phyloP scores from a whole-genome alignment of 2,329 filamentous ascomycete species.

The Cercospora beticola region DNA sequence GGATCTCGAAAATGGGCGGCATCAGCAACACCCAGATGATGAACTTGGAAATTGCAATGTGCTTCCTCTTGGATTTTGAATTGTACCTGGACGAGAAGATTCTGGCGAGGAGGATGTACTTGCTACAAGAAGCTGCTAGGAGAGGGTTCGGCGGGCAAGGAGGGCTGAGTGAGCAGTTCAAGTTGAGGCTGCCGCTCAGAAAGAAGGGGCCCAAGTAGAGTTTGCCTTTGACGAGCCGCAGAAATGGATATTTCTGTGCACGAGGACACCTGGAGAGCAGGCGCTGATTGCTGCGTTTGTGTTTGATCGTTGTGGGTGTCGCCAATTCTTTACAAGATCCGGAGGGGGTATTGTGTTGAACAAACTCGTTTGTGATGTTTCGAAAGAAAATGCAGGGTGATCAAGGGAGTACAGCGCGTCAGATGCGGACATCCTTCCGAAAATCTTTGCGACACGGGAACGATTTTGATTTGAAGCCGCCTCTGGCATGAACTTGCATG shows the following conservation, averaged over 20 bases:
- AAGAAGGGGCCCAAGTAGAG: constrained; percentile 23
- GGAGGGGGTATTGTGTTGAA: not conserved
- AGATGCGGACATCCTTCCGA: not conserved
- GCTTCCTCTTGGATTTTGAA: constrained; percentile 74
- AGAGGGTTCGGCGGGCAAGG: constrained; percentile 30
- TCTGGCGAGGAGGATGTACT: constrained; percentile 37
- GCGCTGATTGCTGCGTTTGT: not conserved
- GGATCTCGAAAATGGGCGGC: constrained; percentile 83
- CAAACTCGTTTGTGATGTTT: not conserved
- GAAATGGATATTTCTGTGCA: not conserved
- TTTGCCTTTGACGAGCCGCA: not conserved
- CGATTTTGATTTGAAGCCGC: not conserved
- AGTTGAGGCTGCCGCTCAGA: constrained; percentile 33
- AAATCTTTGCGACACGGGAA: not conserved
- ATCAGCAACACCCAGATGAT: constrained; percentile 80
- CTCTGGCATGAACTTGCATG: not conserved
- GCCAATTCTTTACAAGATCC: not conserved
- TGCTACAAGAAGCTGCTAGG: constrained; percentile 37
- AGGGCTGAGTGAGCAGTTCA: constrained; percentile 34
- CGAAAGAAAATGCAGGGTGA: not conserved
- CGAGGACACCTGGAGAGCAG: not conserved
- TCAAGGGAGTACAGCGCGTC: not conserved
- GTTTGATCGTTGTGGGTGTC: not conserved
- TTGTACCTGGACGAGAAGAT: constrained; percentile 46
- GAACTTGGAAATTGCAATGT: constrained; percentile 74